phyloP scores from a whole-genome alignment of 257 asterid genomes.

The Knoxia roxburghii region DNA sequence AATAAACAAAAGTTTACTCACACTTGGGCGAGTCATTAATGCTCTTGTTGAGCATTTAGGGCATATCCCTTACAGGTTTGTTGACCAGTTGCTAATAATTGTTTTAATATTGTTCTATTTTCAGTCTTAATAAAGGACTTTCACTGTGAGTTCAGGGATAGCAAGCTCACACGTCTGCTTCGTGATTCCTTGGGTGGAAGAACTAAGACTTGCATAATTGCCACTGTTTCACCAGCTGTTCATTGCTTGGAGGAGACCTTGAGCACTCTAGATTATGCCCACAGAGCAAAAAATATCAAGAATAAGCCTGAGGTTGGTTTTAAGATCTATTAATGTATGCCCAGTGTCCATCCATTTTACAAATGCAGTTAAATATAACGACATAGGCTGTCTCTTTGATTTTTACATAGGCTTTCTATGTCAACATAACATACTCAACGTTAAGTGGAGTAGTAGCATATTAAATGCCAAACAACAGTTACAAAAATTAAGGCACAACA shows the following conservation, averaged over 20 bases:
- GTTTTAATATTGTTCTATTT: conserved; percentile 4
- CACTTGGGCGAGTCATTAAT: conserved; percentile 78
- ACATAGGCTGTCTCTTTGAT: neutral
- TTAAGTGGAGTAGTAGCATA: too few relatives aligned
- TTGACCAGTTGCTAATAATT: conserved; percentile 5
- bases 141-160: conserved; percentile 46
- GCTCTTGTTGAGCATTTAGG: conserved; percentile 94
- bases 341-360: neutral
- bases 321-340: neutral
- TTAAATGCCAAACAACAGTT: too few relatives aligned
- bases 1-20: conserved; percentile 86
- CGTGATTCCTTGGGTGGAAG: conserved; percentile 90
- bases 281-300: conserved; percentile 81
- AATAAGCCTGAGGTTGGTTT: conserved; percentile 84
- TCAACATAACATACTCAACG: too few relatives aligned
- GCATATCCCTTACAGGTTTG: conserved; percentile 77
- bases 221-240: conserved; percentile 91
- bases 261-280: conserved; percentile 88
- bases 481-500: too few relatives aligned
- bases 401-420: neutral
- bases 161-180: conserved; percentile 82
- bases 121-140: conserved; percentile 4
- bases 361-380: neutral
- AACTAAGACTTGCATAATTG: conserved; percentile 85
- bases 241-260: conserved; percentile 92